Percentiles rank a stretch among this genome's conserved stretches.
Conservation (phyloP, 306 rosid genomes). For the Cucumis melo region DNA sequence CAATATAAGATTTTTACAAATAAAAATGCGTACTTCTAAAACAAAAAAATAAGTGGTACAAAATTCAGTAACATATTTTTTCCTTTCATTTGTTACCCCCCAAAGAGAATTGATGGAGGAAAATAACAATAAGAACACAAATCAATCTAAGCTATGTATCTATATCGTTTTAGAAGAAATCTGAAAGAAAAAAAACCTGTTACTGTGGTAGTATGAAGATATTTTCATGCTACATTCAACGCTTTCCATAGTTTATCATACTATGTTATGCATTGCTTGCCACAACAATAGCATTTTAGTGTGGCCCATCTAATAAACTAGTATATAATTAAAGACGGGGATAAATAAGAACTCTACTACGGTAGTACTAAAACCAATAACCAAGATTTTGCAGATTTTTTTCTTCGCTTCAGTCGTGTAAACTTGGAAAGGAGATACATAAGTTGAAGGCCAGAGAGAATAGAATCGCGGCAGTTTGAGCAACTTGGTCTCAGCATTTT, state of each 20-base stretch:
- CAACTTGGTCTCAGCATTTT: conserved; percentile 26
- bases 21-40: neutral
- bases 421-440: neutral
- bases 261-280: neutral
- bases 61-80: neutral
- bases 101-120: neutral
- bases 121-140: neutral
- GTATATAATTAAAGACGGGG: neutral
- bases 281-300: neutral
- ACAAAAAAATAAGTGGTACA: neutral
- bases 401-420: neutral
- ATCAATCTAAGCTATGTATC: neutral
- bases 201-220: neutral
- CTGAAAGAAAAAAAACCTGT: neutral
- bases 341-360: neutral
- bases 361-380: neutral
- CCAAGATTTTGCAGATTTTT: neutral
- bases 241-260: neutral
- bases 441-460: neutral
- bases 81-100: neutral
- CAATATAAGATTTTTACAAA: neutral
- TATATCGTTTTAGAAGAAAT: neutral
- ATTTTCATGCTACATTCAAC: neutral
- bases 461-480: neutral
- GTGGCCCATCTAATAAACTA: neutral